Evolutionary conservation across 768 basidiomycete species (phyloP).

Genomic region (Leccinellum rugosiceps): DNA sequence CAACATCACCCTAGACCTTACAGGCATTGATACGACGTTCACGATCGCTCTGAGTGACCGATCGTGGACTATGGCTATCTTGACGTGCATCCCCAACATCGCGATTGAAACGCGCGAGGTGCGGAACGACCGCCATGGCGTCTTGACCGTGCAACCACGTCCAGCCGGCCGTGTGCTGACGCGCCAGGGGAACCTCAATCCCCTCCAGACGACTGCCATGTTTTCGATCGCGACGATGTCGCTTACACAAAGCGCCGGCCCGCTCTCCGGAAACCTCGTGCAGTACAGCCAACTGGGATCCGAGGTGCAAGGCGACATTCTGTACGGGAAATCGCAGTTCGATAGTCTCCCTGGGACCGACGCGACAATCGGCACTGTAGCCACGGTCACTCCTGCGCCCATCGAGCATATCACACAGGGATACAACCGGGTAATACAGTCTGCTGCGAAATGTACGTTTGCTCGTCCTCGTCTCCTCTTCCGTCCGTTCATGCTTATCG

Average conservation of each 20-base stretch:
- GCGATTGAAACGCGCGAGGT: conserved; percentile 29
- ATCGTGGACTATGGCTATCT: conserved; percentile 21
- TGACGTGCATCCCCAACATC: conserved; percentile 22
- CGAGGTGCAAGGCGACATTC: conserved; percentile 14
- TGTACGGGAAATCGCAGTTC: conserved; percentile 21
- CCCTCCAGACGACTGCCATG: conserved; percentile 22
- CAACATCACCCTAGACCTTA: conserved; percentile 13
- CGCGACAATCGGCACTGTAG: background rate
- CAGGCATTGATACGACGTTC: conserved; percentile 9
- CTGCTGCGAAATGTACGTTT: conserved; percentile 17
- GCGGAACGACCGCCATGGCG: conserved; percentile 16
- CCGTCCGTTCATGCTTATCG: too few relatives aligned
- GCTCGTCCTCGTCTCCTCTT: background rate
- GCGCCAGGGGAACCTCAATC: conserved; percentile 23
- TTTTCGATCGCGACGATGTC: conserved; percentile 19
- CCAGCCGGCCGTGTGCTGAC: conserved; percentile 6
- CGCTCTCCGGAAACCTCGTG: background rate
- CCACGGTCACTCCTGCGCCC: conserved; percentile 6
- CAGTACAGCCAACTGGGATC: conserved; percentile 10
- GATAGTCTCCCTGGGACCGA: conserved; percentile 1
- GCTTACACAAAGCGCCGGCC: conserved; percentile 4
- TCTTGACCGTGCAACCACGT: conserved; percentile 18
- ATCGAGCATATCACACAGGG: conserved; percentile 14
- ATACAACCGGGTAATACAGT: conserved; percentile 22
- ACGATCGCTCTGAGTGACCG: conserved; percentile 11